Percentiles rank a stretch among this genome's conserved stretches.
These are phyloP conservation scores for rapeseed (Brassica napus) DNA, from an alignment of 345 rosid genomes.

Conservation along the genomic window DNA sequence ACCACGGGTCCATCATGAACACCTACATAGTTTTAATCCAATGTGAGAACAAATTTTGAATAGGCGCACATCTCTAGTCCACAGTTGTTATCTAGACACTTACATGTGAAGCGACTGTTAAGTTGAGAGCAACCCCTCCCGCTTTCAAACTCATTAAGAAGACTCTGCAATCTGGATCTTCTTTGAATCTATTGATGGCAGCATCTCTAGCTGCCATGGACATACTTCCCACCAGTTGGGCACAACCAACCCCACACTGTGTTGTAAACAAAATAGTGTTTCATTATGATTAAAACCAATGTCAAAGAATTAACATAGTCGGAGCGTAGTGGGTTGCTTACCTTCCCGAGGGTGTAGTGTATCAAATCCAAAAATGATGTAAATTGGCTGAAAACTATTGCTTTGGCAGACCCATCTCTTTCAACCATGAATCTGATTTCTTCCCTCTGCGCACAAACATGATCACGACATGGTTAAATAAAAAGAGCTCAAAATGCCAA, in stretches of 20 bases:
- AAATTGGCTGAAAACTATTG: constrained; percentile 97
- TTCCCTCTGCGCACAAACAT: constrained; percentile 66
- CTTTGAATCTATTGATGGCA: constrained; percentile 80
- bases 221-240: constrained; percentile 94
- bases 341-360: constrained; percentile 81
- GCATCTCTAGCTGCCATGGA: constrained; percentile 71
- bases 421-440: constrained; percentile 93
- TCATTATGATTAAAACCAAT: not conserved
- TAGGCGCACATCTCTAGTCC: not conserved
- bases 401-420: constrained; percentile 98
- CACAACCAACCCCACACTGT: constrained; percentile 81
- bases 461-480: constrained; percentile 9
- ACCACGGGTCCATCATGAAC: constrained; percentile 99
- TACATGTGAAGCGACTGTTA: constrained; percentile 98
- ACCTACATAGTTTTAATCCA: constrained; percentile 48
- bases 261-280: constrained; percentile 26
- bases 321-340: constrained; percentile 17
- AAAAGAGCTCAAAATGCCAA: constrained; percentile 4
- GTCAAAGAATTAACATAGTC: not conserved
- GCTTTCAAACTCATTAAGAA: constrained; percentile 95
- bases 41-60: not conserved
- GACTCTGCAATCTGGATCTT: constrained; percentile 86
- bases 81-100: constrained; percentile 32
- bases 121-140: constrained; percentile 93
- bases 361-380: constrained; percentile 93